Percentiles rank a stretch among this genome's conserved stretches.
Conservation (phyloP, 345 rosid genomes). For the Camelina sativa region DNA sequence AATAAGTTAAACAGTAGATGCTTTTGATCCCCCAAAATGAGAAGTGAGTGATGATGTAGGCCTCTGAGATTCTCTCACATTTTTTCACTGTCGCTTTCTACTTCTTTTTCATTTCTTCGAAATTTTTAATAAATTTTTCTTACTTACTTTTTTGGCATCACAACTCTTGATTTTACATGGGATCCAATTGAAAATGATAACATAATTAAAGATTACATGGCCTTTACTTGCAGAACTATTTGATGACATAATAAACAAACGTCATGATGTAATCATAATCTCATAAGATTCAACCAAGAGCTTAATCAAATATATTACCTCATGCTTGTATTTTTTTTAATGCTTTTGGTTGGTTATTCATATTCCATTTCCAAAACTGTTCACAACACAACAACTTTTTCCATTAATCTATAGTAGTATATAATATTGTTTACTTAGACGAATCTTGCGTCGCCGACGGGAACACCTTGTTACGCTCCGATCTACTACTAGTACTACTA, state of each 20-base stretch:
- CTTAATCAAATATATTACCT: conserved; percentile 31
- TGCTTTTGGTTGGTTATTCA: conserved; percentile 24
- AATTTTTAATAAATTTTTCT: background rate
- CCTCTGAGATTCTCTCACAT: conserved; percentile 38
- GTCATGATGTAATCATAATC: conserved; percentile 25
- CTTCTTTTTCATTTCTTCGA: background rate
- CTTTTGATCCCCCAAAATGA: conserved; percentile 31
- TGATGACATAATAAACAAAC: background rate
- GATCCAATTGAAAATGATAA: background rate
- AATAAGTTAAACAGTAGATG: conserved; percentile 36
- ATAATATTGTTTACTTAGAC: conserved; percentile 3
- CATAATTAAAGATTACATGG: conserved; percentile 4
- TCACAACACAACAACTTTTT: background rate
- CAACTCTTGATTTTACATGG: background rate
- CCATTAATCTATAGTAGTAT: background rate
- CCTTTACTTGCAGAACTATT: background rate
- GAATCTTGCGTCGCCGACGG: conserved; percentile 46
- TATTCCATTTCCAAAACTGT: conserved; percentile 36
- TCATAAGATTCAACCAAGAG: conserved; percentile 7
- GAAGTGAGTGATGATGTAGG: conserved; percentile 33
- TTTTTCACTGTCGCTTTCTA: conserved; percentile 29
- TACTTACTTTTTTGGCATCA: background rate
- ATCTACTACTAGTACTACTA: conserved; percentile 60
- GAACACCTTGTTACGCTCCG: conserved; percentile 56
- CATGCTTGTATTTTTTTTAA: background rate